Percentiles rank a stretch among this genome's conserved stretches.
Evolutionary conservation across 2,329 filamentous ascomycete genomes (phyloP).

Genomic region (Arthrocladium fulminans): DNA sequence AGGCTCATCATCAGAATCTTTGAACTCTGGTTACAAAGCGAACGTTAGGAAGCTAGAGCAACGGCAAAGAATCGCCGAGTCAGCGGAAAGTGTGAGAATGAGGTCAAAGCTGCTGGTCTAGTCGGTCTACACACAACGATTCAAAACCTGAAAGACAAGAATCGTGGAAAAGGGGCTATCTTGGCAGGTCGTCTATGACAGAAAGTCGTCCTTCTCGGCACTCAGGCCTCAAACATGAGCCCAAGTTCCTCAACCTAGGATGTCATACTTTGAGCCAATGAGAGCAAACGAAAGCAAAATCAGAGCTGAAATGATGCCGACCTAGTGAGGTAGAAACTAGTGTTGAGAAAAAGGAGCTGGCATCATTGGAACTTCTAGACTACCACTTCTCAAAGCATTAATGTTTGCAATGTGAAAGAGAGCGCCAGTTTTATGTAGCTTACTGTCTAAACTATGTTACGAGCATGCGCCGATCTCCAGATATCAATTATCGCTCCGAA

Average conservation of each 20-base stretch:
- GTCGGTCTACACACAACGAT: too few relatives aligned
- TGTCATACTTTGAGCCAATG: constrained; percentile 48
- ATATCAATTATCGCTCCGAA: too few relatives aligned
- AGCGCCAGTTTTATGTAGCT: too few relatives aligned
- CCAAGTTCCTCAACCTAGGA: constrained; percentile 47
- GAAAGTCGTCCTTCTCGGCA: constrained; percentile 49
- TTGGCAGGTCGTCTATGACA: too few relatives aligned
- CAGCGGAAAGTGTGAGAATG: constrained; percentile 59
- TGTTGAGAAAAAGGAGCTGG: not conserved
- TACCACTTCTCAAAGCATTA: too few relatives aligned
- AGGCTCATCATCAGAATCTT: constrained; percentile 52
- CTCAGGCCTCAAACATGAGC: constrained; percentile 52
- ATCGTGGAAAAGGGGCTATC: constrained; percentile 59
- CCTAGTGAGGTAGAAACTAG: constrained; percentile 13
- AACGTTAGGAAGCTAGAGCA: constrained; percentile 49
- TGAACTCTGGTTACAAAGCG: constrained; percentile 49
- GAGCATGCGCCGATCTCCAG: too few relatives aligned
- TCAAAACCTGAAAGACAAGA: constrained; percentile 56
- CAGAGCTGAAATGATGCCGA: constrained; percentile 25
- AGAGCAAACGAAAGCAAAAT: constrained; percentile 39
- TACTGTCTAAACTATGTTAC: too few relatives aligned
- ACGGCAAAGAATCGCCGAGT: constrained; percentile 52
- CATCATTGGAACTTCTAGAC: too few relatives aligned
- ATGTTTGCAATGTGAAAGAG: not conserved
- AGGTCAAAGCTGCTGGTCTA: too few relatives aligned